Percentiles rank a stretch among this genome's conserved stretches.
Conservation (phyloP, 306 rosid species). For the Sicyos edulis region DNA sequence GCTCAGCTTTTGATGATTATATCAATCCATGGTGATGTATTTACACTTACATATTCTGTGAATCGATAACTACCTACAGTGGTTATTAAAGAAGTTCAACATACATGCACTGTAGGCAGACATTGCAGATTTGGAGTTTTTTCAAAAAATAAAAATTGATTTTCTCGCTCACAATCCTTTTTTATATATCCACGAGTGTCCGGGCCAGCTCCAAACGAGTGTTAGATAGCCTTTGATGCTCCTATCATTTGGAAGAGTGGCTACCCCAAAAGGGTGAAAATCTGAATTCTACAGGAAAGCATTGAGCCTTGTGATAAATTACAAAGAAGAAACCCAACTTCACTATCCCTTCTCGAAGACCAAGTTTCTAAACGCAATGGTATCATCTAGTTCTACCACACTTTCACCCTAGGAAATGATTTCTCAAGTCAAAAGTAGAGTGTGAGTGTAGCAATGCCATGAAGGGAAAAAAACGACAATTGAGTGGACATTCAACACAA, state of each 20-base stretch:
- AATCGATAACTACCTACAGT: background rate
- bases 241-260: background rate
- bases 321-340: background rate
- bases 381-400: background rate
- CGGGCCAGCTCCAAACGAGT: background rate
- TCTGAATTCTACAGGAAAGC: background rate
- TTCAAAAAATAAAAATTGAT: background rate
- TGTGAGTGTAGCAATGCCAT: background rate
- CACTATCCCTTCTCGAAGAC: background rate
- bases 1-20: background rate
- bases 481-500: background rate
- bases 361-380: background rate
- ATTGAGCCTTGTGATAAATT: background rate
- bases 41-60: conserved; percentile 9
- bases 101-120: background rate
- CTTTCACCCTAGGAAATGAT: background rate
- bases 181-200: too few relatives aligned
- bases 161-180: background rate
- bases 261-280: conserved; percentile 3
- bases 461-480: background rate
- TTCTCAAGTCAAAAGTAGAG: background rate
- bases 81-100: background rate
- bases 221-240: background rate
- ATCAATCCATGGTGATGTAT: conserved; percentile 2
- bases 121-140: background rate